Base-by-base conservation (phyloP, 1,139 yeast species). In the Sugiyamaella japonica region DNA sequence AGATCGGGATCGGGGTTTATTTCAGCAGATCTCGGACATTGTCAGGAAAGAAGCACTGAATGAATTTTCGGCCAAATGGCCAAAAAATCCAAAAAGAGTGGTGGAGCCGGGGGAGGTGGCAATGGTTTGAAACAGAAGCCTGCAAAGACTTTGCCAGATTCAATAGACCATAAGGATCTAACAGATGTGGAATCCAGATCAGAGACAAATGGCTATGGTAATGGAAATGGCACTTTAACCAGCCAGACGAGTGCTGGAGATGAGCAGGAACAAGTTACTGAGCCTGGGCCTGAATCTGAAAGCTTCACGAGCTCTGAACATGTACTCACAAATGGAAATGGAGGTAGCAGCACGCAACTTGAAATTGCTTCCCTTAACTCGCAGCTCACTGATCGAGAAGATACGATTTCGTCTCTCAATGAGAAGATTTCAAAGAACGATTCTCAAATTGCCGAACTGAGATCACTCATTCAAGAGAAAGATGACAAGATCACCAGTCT, bases 81-180 rank as follows among this genome's bases (percentile, higher is more conserved):
- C 52, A 49, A 49, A 36, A 49, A 49, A 41, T 41, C 52, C 12
- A 49, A 49, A 40, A 49, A 49, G 23, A 31, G 44, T 48, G 43
- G 38, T 36, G 53, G 37, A 25, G 45, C 45, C 7, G 31, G 40
- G 20, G n/a, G 38, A 4, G 40, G 48, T 29, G 40, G 48, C 12
- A 23, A 23, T 36, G n/a, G 41, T 10, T 7, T 17, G 7, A 23
- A 45, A 37, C 23, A 23, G 17, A 25, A 34, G 36, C 12, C 34
- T 6, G 12, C 34, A 3, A 9, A 36, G 20, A 8, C 31, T 15
- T 23, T 28, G 4, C 28, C 42, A 2, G 12, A 15, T 20, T n/a
- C 17, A 39, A 39, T 12, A 29, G n/a, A 12, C 8, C 4, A 29
- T 3, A 9, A 9, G 9, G 34, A 10, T 10, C 34, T 29, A 12